phyloP scores from a whole-genome alignment of 2,329 filamentous ascomycete genomes.

The Hymenoscyphus occultus region DNA sequence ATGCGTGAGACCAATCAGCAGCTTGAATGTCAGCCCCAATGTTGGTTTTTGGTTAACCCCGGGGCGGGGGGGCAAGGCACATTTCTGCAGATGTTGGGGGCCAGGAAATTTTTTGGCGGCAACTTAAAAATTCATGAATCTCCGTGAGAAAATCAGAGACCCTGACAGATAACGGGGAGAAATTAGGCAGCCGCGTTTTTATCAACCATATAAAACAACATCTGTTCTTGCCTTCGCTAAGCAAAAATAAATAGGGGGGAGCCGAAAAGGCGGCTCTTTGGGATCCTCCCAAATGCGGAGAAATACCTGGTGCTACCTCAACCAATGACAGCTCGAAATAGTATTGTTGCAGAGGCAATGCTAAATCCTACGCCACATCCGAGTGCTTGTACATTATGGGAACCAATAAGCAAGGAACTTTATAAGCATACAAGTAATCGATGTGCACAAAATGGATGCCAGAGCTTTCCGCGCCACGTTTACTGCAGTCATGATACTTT shows the following conservation, averaged over 20 bases:
- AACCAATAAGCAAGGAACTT: neutral
- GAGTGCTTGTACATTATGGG: neutral
- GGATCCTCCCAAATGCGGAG: neutral
- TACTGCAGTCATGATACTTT: neutral
- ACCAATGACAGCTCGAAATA: neutral
- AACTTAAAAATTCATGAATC: neutral
- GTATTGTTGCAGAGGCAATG: neutral
- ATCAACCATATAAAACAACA: neutral
- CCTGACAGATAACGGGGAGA: neutral
- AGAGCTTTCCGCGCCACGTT: neutral
- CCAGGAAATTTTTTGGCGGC: neutral
- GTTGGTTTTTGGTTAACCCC: neutral
- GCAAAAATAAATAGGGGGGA: neutral
- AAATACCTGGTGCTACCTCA: neutral
- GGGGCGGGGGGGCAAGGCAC: neutral
- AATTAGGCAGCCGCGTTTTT: neutral
- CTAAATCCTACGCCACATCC: neutral
- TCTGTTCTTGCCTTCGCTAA: neutral
- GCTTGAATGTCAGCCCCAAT: neutral
- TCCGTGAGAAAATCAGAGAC: neutral
- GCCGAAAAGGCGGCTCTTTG: neutral
- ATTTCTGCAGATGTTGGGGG: conserved; percentile 1
- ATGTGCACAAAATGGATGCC: neutral
- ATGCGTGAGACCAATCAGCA: neutral
- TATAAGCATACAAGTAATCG: neutral